Base-by-base conservation (phyloP, 495 filamentous ascomycete species). In the Halenospora varia region DNA sequence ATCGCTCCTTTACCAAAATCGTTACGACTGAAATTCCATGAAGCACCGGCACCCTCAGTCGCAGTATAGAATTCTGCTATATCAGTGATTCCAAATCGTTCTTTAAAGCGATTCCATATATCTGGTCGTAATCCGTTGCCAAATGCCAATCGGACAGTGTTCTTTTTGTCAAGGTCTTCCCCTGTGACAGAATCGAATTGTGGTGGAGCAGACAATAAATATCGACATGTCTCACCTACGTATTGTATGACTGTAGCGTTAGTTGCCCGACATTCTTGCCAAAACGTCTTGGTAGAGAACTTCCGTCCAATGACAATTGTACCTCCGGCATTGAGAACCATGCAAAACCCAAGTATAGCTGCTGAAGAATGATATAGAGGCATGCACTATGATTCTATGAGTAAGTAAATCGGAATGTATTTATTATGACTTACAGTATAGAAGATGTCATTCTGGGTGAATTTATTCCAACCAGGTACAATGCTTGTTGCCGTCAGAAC, bases 121-220 rank as follows among this genome's bases (percentile, higher is more conserved):
- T 98, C 94, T 0, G 93, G 92, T 0, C 94, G 84, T 22, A 98
- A 74, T 15, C 94, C 94, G 64, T 98, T 98, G 9, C 94, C 94
- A 55, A 93, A 89, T 0, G 91, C 93, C n/a, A 88, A 44, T 2
- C 87, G 85, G 3, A 97, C 79, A 0, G 76, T 82, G 72, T 97
- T 86, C 57, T 87, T 82, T 56, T 80, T 82, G 70, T 97, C 94
- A 35, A 91, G 75, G 60, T 85, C 82, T 63, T 88, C 84, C 18
- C 87, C 86, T 1, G 85, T 90, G 9, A 66, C 62, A 2, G 85
- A 75, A 60, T 89, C 82, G 23, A 81, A 68, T 51, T 81, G 72
- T 0, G 88, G 80, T 0, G 89, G 83, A 0, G 85, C 83, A 0
- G 88, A 77, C 40, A 97, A 79, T 15, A 98, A 81, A 68, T 98